phyloP scores from a whole-genome alignment of 1,284 basidiomycete genomes.

The Exobasidium rhododendri region DNA sequence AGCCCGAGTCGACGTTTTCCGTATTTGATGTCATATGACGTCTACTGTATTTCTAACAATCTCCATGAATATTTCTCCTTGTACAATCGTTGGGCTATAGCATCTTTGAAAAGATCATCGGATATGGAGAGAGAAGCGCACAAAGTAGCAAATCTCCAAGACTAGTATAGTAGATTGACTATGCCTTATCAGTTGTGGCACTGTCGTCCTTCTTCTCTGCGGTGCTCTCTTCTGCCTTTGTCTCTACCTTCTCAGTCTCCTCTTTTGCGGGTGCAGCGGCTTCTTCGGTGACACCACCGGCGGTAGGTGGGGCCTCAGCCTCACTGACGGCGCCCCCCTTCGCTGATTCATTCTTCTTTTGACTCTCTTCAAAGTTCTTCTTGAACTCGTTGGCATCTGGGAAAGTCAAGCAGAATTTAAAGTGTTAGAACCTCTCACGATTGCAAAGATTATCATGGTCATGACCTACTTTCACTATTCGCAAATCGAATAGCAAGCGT shows the following conservation, averaged over 20 bases:
- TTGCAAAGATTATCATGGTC: too few relatives aligned
- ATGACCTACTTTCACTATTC: slow-evolving; percentile 84
- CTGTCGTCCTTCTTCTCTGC: neutral
- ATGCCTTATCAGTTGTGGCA: neutral
- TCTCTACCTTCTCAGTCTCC: slow-evolving; percentile 16
- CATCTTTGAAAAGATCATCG: too few relatives aligned
- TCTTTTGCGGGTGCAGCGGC: slow-evolving; percentile 21
- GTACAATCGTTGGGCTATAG: too few relatives aligned
- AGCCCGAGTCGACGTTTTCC: slow-evolving; percentile 17
- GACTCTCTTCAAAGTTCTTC: slow-evolving; percentile 47
- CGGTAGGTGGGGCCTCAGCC: slow-evolving; percentile 21
- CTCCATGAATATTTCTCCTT: too few relatives aligned
- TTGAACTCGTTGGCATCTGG: slow-evolving; percentile 50
- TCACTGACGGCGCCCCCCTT: slow-evolving; percentile 21
- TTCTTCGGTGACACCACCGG: slow-evolving; percentile 21
- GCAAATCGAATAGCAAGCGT: slow-evolving; percentile 98
- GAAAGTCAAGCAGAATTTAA: slow-evolving; percentile 5
- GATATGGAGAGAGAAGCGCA: neutral
- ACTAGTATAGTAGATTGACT: too few relatives aligned
- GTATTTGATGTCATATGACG: slow-evolving; percentile 3
- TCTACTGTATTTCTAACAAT: neutral
- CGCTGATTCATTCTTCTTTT: slow-evolving; percentile 37
- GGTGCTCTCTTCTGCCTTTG: slow-evolving; percentile 15
- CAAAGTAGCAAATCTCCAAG: too few relatives aligned
- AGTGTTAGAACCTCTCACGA: too few relatives aligned